Evolutionary conservation across 306 rosid genomes (phyloP).

Genomic region (Quercus variabilis): DNA sequence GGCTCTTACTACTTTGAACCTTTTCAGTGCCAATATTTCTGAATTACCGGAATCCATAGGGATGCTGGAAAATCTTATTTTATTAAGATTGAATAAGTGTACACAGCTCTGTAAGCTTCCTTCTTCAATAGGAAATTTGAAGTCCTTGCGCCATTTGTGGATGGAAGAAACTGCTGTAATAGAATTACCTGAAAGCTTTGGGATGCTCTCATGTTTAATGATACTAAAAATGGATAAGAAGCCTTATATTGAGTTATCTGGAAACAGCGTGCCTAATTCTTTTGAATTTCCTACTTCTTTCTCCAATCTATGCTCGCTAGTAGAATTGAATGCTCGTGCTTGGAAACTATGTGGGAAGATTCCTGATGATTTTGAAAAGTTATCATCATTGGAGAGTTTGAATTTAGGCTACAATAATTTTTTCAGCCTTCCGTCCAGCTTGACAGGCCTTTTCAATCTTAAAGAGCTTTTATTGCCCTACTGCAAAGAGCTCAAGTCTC

Average conservation of each 20-base stretch:
- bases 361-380: slow-evolving; percentile 54
- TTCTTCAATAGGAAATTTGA: slow-evolving; percentile 47
- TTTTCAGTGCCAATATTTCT: slow-evolving; percentile 28
- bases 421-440: slow-evolving; percentile 59
- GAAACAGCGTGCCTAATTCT: not conserved
- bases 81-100: slow-evolving; percentile 36
- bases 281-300: slow-evolving; percentile 43
- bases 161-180: slow-evolving; percentile 46
- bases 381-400: slow-evolving; percentile 40
- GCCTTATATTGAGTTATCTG: not conserved
- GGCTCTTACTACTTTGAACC: slow-evolving; percentile 34
- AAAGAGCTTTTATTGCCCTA: slow-evolving; percentile 27
- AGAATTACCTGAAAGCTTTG: slow-evolving; percentile 59
- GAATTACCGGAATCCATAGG: slow-evolving; percentile 52
- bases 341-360: slow-evolving; percentile 56
- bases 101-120: slow-evolving; percentile 51
- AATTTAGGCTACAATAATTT: slow-evolving; percentile 39
- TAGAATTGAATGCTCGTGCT: slow-evolving; percentile 36
- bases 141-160: slow-evolving; percentile 34
- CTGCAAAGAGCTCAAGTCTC: slow-evolving; percentile 41
- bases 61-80: slow-evolving; percentile 47
- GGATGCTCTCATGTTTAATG: slow-evolving; percentile 52
- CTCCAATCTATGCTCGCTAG: slow-evolving; percentile 40
- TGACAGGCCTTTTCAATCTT: slow-evolving; percentile 49
- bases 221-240: slow-evolving; percentile 41